Evolutionary conservation across 129 eudicot genomes (phyloP).

Genomic region (Lactuca sativa): DNA sequence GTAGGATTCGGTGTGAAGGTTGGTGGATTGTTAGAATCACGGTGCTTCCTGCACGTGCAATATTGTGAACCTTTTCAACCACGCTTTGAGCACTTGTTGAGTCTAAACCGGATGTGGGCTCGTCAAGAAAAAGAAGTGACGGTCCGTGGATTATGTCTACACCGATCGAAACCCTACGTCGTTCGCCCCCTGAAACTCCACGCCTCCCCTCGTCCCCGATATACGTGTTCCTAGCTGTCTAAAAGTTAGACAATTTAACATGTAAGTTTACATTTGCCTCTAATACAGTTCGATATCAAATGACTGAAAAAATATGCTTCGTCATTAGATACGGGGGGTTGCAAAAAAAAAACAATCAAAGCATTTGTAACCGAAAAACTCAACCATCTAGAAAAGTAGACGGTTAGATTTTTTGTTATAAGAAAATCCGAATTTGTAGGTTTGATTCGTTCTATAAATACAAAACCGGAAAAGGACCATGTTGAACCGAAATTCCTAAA

Average conservation of each 20-base stretch:
- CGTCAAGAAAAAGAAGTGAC: conserved; percentile 78
- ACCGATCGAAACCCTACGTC: conserved; percentile 82
- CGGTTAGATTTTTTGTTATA: no score
- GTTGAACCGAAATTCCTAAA: no score
- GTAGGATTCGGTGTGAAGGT: conserved; percentile 62
- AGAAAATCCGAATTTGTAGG: no score
- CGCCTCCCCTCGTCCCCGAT: conserved; percentile 80
- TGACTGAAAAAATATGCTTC: no score
- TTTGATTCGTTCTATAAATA: no score
- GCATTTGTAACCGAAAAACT: no score
- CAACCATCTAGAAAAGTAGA: no score
- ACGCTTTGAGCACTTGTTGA: conserved; percentile 81
- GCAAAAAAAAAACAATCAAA: no score
- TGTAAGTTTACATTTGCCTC: conserved; percentile 12
- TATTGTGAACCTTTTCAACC: conserved; percentile 72
- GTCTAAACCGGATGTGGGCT: conserved; percentile 92
- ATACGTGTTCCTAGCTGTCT: conserved; percentile 71
- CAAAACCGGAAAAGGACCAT: no score
- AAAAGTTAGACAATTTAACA: conserved; percentile 24
- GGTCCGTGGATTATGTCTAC: conserved; percentile 89
- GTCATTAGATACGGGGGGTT: no score
- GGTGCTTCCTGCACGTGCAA: conserved; percentile 73
- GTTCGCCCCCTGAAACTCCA: conserved; percentile 91
- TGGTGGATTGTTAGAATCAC: conserved; percentile 81
- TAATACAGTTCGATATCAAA: not conserved